Conservation (phyloP, 257 asterid genomes). For the Dorcoceras hygrometricum region DNA sequence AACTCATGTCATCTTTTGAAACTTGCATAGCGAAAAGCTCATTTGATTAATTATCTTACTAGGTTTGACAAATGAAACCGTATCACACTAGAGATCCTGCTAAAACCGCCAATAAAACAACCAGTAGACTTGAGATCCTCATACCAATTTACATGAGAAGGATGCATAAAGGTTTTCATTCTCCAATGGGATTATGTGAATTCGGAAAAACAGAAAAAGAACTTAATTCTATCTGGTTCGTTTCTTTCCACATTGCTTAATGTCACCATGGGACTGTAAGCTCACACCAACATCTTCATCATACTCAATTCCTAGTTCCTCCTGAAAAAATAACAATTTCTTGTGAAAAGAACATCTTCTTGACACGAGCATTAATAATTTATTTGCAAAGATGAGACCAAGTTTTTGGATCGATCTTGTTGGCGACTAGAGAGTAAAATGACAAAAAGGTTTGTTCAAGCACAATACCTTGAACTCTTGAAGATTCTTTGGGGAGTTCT, state of each 20-base stretch:
- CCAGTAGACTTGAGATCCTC: no score
- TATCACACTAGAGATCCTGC: no score
- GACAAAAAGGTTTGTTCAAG: neutral
- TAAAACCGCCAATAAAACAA: no score
- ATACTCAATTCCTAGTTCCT: conserved; percentile 88
- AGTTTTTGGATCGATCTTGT: neutral
- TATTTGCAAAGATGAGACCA: neutral
- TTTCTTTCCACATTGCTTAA: conserved; percentile 55
- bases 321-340: conserved; percentile 40
- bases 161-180: no score
- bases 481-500: conserved; percentile 81
- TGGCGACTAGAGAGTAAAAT: neutral
- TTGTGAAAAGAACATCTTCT: neutral
- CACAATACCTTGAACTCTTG: conserved; percentile 92
- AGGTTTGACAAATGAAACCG: no score
- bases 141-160: no score
- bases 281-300: conserved; percentile 85
- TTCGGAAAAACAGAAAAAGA: neutral
- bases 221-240: conserved; percentile 45
- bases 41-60: no score
- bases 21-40: no score
- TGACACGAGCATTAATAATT: no score
- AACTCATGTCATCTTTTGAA: no score
- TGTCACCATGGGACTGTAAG: conserved; percentile 66
- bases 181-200: neutral